Evolutionary conservation across 2,329 filamentous ascomycete genomes (phyloP).

Genomic region (Cercospora janseana): DNA sequence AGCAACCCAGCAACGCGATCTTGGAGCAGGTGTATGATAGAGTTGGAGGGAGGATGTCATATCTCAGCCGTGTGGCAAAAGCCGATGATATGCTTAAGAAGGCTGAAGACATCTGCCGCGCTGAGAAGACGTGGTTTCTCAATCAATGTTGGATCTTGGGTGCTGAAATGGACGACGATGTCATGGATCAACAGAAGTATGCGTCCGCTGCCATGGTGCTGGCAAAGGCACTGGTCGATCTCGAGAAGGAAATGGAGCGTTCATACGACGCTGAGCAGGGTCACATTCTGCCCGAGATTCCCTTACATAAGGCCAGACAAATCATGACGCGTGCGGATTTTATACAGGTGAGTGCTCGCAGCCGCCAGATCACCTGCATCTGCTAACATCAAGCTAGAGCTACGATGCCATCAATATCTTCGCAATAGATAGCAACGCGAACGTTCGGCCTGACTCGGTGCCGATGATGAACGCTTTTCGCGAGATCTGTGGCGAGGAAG

Average conservation of each 20-base stretch:
- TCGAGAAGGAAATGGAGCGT: constrained; percentile 61
- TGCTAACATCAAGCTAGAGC: constrained; percentile 49
- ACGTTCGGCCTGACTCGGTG: constrained; percentile 88
- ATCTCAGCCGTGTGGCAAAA: constrained; percentile 87
- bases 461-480: constrained; percentile 94
- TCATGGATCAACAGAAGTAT: constrained; percentile 97
- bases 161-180: constrained; percentile 84
- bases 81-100: constrained; percentile 73
- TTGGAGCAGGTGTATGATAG: constrained; percentile 79
- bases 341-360: constrained; percentile 49
- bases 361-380: neutral
- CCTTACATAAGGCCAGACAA: constrained; percentile 78
- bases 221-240: constrained; percentile 84
- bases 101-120: constrained; percentile 69
- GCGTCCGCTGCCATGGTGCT: constrained; percentile 92
- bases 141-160: constrained; percentile 78
- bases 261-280: constrained; percentile 66
- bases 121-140: constrained; percentile 75
- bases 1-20: constrained; percentile 53
- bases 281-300: constrained; percentile 75
- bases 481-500: constrained; percentile 71
- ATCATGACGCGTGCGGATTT: constrained; percentile 97
- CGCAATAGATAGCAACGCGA: constrained; percentile 82
- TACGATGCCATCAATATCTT: constrained; percentile 95
- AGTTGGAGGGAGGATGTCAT: constrained; percentile 85